A percentile compares a stretch with the other conserved stretches of the same genome.
Conservation (phyloP, 768 basidiomycete genomes). For the Gelatoporia subvermispora region DNA sequence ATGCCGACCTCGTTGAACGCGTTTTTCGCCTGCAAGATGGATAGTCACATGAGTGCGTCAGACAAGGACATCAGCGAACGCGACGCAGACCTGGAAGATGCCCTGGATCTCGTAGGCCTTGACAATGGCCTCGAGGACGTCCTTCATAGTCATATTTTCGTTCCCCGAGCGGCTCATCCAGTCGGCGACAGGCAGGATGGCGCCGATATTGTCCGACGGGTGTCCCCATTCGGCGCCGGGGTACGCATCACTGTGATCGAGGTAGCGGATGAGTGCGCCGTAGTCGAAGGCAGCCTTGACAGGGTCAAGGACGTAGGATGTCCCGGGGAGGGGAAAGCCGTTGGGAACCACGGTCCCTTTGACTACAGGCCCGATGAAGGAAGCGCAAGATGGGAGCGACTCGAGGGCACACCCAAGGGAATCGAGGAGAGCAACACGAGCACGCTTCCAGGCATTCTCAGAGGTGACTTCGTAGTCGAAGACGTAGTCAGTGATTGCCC, state of each 20-base stretch:
- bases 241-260: slow-evolving; percentile 5
- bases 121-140: slow-evolving; percentile 2
- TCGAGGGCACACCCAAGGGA: slow-evolving; percentile 6
- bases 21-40: neutral
- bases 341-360: slow-evolving; percentile 3
- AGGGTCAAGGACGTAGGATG: slow-evolving; percentile 3
- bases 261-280: slow-evolving; percentile 2
- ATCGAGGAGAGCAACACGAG: slow-evolving; percentile 2
- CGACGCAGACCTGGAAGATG: slow-evolving; percentile 1
- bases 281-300: slow-evolving; percentile 4
- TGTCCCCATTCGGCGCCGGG: slow-evolving; percentile 8
- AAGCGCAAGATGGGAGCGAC: neutral
- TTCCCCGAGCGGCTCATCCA: slow-evolving; percentile 2
- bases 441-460: slow-evolving; percentile 1
- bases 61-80: neutral
- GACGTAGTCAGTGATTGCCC: slow-evolving; percentile 1
- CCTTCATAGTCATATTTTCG: slow-evolving; percentile 1
- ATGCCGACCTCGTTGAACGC: slow-evolving; percentile 10
- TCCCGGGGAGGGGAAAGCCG: slow-evolving; percentile 5
- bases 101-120: slow-evolving; percentile 9
- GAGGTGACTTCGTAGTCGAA: slow-evolving; percentile 4
- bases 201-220: slow-evolving; percentile 7
- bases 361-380: slow-evolving; percentile 6
- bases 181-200: slow-evolving; percentile 4
- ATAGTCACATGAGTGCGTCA: neutral